Base-by-base conservation (phyloP, 2,329 filamentous ascomycete genomes). In the Beauveria sp. region DNA sequence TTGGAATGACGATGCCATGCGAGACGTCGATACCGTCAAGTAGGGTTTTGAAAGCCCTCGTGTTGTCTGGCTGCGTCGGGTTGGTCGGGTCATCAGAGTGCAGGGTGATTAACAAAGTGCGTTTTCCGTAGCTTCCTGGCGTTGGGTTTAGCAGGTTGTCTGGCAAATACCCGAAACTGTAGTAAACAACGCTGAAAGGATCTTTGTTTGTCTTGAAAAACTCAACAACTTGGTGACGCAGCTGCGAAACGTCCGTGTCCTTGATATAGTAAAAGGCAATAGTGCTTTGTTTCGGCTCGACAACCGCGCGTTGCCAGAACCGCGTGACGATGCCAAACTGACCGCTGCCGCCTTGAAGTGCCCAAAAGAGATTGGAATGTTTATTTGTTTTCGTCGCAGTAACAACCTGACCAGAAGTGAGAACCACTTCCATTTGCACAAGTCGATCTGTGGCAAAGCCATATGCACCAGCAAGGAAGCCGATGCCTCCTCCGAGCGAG, bases 361-460 rank as follows among this genome's bases (percentile, higher is more conserved):
- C 61, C 61, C 61, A 62, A 14, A 62, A 62, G 3, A 62, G 54
- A 55, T 80, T 77, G 0, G 64, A 2, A 61, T 79, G 72, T 18
- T 67, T 49, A 0, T 63, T 60, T 0, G 12, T 48, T 0, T 67
- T 64, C 34, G 73, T 77, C 1, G 75, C 79, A 14, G 73, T 72
- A 34, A 81, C 71, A n/a, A 82, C 70, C 1, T 66, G 60, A 0
- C 80, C 79, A 28, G 74, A 70, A 0, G 77, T 74, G 1, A 80
- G 73, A 1, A 83, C 79, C 20, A 83, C 72, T 64, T 81, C 73
- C 51, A 73, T 78, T 38, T 71, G 73, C 31, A 67, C 66, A 6
- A 79, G 73, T 18, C 73, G 76, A 67, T 81, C 79, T 60, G 75
- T 78, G 18, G 73, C 76, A 66, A 76, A 78, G 6, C 81, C 81